These are phyloP conservation scores for Globisporangium camurandrum DNA, from an alignment of 352 stramenopile genomes.

Conservation along the genomic window DNA sequence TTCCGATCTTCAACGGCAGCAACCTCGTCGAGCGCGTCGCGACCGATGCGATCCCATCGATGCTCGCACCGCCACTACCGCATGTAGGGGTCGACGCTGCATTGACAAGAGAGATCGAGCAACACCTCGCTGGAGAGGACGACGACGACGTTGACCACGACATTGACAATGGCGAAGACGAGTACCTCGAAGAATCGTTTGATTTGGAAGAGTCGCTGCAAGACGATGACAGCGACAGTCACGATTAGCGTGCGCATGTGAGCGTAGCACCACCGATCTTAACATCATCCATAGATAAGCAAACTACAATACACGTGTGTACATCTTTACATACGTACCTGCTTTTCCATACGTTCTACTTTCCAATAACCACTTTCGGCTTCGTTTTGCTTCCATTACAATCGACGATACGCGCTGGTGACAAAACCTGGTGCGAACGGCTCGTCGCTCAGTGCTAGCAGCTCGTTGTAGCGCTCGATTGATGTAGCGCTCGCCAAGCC, in stretches of 20 bases:
- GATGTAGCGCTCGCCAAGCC: constrained; percentile 33
- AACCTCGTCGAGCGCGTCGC: constrained; percentile 12
- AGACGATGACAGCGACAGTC: constrained; percentile 28
- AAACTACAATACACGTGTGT: no score
- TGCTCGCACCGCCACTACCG: constrained; percentile 2
- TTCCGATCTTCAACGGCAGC: constrained; percentile 16
- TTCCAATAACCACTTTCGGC: no score
- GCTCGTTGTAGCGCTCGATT: constrained; percentile 49
- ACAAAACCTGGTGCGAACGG: constrained; percentile 39
- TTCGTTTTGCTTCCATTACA: no score
- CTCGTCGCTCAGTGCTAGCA: constrained; percentile 37
- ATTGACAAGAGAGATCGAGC: constrained; percentile 5
- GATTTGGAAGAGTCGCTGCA: constrained; percentile 70
- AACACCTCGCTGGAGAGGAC: constrained; percentile 1
- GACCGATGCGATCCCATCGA: constrained; percentile 11
- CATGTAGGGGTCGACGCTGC: background rate
- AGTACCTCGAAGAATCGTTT: constrained; percentile 69
- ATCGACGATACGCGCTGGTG: constrained; percentile 19
- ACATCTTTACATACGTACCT: no score
- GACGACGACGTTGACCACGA: constrained; percentile 9
- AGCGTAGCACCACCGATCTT: no score
- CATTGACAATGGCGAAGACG: constrained; percentile 28
- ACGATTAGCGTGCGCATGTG: no score
- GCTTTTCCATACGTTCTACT: no score
- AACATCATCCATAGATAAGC: no score